phyloP scores from a whole-genome alignment of 345 rosid genomes.

The Salix dunnii region DNA sequence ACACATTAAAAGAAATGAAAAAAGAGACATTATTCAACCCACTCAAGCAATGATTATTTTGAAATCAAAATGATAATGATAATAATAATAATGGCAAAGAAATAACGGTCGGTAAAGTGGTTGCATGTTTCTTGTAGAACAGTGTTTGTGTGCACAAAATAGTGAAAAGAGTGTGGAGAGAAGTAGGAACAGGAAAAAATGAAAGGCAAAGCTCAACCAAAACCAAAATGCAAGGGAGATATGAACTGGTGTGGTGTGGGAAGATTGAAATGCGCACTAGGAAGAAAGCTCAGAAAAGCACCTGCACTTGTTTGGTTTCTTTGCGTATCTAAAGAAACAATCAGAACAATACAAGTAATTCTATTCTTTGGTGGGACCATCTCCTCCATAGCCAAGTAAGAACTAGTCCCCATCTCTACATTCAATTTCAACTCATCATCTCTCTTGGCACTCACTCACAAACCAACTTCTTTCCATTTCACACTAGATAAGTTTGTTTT shows the following conservation, averaged over 20 bases:
- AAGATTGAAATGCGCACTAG: constrained; percentile 33
- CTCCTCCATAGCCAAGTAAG: constrained; percentile 57
- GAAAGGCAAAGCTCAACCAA: not conserved
- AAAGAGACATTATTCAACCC: not conserved
- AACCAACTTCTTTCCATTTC: constrained; percentile 17
- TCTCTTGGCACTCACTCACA: constrained; percentile 20
- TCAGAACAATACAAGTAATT: not conserved
- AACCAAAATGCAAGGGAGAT: not conserved
- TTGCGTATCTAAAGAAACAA: constrained; percentile 7
- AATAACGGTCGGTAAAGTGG: constrained; percentile 13
- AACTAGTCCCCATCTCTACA: constrained; percentile 37
- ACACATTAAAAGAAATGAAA: not conserved
- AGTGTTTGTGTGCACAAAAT: not conserved
- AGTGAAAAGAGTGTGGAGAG: not conserved
- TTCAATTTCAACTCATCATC: constrained; percentile 43
- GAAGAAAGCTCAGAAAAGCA: constrained; percentile 10
- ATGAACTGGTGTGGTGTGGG: constrained; percentile 11
- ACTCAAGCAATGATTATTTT: not conserved
- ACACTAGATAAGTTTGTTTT: not conserved
- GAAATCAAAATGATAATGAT: not conserved
- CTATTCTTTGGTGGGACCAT: constrained; percentile 37
- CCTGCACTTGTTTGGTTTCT: not conserved
- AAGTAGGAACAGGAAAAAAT: not conserved
- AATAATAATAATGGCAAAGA: not conserved
- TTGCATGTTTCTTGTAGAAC: constrained; percentile 16